These are phyloP conservation scores for Onygenales sp. DNA, from an alignment of 2,329 filamentous ascomycete genomes.

Conservation along the genomic window DNA sequence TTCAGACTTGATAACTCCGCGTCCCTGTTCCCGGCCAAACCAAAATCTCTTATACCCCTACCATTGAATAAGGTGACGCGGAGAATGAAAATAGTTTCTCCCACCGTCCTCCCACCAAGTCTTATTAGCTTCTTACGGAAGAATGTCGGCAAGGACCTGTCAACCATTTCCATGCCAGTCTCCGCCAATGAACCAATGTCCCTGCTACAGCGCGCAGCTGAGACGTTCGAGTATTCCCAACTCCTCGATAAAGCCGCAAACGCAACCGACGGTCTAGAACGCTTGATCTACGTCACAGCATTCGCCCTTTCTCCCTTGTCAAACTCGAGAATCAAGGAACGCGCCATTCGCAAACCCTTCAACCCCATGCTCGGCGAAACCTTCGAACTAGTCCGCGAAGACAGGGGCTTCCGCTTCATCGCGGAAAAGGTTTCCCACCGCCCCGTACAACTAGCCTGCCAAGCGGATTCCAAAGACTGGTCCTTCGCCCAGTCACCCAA, in stretches of 20 bases:
- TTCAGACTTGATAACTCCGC: slow-evolving; percentile 27
- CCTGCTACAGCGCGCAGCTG: slow-evolving; percentile 75
- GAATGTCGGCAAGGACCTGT: slow-evolving; percentile 95
- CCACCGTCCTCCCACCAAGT: slow-evolving; percentile 74
- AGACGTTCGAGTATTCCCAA: slow-evolving; percentile 83
- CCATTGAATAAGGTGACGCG: slow-evolving; percentile 60
- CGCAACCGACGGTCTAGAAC: slow-evolving; percentile 50
- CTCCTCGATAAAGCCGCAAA: slow-evolving; percentile 66
- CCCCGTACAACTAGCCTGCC: slow-evolving; percentile 84
- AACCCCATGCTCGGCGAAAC: slow-evolving; percentile 96
- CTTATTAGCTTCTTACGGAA: slow-evolving; percentile 91
- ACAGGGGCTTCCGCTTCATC: slow-evolving; percentile 80
- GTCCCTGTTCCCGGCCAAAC: slow-evolving; percentile 61
- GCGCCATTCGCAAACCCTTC: slow-evolving; percentile 90
- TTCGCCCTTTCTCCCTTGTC: slow-evolving; percentile 88
- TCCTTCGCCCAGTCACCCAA: slow-evolving; percentile 78
- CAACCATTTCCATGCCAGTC: slow-evolving; percentile 94
- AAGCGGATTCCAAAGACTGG: slow-evolving; percentile 81
- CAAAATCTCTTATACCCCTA: slow-evolving; percentile 67
- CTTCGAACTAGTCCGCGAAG: slow-evolving; percentile 80
- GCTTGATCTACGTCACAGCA: slow-evolving; percentile 74
- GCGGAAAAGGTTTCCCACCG: slow-evolving; percentile 93
- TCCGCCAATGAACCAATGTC: slow-evolving; percentile 91
- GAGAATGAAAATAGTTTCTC: slow-evolving; percentile 59
- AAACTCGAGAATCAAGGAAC: slow-evolving; percentile 72